Base-by-base conservation (phyloP, 163 green algal species). In the Scenedesmus sp. region DNA sequence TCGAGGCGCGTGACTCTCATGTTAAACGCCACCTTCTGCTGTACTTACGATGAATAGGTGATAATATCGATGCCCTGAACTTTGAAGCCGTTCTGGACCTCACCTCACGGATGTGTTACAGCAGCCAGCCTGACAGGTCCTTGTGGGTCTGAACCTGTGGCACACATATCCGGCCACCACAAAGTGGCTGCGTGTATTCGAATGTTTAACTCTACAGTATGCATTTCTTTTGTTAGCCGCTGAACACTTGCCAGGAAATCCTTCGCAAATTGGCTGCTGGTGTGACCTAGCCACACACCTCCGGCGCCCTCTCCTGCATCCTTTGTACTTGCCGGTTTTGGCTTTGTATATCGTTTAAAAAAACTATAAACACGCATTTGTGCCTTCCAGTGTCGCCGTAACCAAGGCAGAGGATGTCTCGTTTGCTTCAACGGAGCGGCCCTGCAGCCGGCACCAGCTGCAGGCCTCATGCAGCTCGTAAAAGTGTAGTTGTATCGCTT, bases 101-200 rank as follows among this genome's bases (percentile, higher is more conserved):
- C 5, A 52, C 23, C 70, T 18, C 70, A 79, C 70, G 0, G 70
- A 79, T 79, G 46, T 52, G 70, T 79, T 79, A 79, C 34, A 46
- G 46, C 70, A 79, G 70, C 70, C 70, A 79, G 70, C 23, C 70
- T 79, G 70, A 79, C 70, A 79, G 10, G 70, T 79, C 70, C 66
- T 79, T 79, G 3, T 15, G 70, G 70, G 70, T 52, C 70, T 79
- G 23, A 52, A 52, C 13, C 5, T 52, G 23, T 52, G 23, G 70
- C 5, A 52, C 23, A 79, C 23, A 79, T 23, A 79, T 23, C 46
- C 23, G 23, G 23, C 70, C 13, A 1, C 1, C 12, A n/a, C 70
- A 26, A 23, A 23, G 46, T 52, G 23, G 46, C 23, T 3, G 23
- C 4, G 15, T 76, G 16, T 34, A 6, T 34, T 34, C 26, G 66